phyloP scores from a whole-genome alignment of 108 stramenopile species.

The Nitzschia putrida region DNA sequence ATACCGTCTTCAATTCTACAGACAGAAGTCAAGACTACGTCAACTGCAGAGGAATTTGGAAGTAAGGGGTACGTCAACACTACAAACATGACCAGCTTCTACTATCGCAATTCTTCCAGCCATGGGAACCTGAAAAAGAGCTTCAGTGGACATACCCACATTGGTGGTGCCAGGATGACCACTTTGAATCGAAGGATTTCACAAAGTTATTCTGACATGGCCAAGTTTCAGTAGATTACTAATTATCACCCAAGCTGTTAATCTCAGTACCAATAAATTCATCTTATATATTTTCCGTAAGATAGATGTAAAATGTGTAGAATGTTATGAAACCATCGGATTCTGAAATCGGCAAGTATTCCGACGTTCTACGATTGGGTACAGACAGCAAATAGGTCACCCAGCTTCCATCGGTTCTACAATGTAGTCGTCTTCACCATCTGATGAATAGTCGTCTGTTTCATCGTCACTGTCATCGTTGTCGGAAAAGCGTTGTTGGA shows the following conservation, averaged over 20 bases:
- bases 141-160: conserved; percentile 13
- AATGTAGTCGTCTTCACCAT: too few relatives aligned
- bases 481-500: too few relatives aligned
- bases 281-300: too few relatives aligned
- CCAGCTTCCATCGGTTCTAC: too few relatives aligned
- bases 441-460: conserved; percentile 14
- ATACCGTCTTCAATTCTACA: not conserved
- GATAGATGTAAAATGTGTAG: too few relatives aligned
- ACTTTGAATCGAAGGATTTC: conserved; percentile 25
- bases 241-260: too few relatives aligned
- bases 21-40: not conserved
- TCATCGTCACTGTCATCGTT: conserved; percentile 32
- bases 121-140: conserved; percentile 19
- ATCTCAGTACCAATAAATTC: too few relatives aligned
- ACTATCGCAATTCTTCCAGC: conserved; percentile 65
- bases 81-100: conserved; percentile 88
- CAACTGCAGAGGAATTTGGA: not conserved
- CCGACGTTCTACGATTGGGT: too few relatives aligned
- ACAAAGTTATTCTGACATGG: conserved; percentile 34
- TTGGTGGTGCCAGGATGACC: not conserved
- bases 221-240: not conserved
- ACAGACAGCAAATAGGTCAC: too few relatives aligned
- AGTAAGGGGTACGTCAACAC: conserved; percentile 70
- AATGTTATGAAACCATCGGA: too few relatives aligned
- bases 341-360: too few relatives aligned